A percentile compares a stretch with the other conserved stretches of the same genome.
Conservation (phyloP, 2,329 filamentous ascomycete genomes). For the Raffaelea arxii region DNA sequence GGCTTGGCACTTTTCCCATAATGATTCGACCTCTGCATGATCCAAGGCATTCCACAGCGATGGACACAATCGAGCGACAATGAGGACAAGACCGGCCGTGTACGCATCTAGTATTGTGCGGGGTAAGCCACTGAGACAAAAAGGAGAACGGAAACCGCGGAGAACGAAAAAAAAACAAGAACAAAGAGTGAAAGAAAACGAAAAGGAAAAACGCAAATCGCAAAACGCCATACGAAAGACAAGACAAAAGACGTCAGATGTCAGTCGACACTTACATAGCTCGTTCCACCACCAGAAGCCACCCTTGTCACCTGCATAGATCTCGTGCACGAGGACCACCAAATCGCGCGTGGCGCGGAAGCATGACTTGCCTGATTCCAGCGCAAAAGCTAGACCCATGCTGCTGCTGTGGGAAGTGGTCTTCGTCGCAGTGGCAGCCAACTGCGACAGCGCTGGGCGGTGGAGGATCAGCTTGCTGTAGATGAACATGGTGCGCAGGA, state of each 20-base stretch:
- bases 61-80: slow-evolving; percentile 7
- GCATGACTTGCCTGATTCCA: slow-evolving; percentile 8
- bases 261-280: slow-evolving; percentile 1
- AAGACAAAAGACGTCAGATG: no score
- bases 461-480: slow-evolving; percentile 8
- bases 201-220: no score
- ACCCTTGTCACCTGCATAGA: slow-evolving; percentile 3
- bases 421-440: neutral
- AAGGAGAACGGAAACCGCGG: no score
- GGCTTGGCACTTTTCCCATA: slow-evolving; percentile 8
- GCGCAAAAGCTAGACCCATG: slow-evolving; percentile 8
- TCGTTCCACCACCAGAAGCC: slow-evolving; percentile 11
- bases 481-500: slow-evolving; percentile 5
- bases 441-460: slow-evolving; percentile 6
- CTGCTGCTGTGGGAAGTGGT: slow-evolving; percentile 3
- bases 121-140: no score
- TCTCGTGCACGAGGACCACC: slow-evolving; percentile 4
- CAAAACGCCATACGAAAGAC: no score
- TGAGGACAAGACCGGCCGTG: slow-evolving; percentile 8
- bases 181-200: no score
- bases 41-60: slow-evolving; percentile 7
- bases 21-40: neutral
- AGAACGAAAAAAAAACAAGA: no score
- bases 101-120: slow-evolving; percentile 9
- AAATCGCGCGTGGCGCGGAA: slow-evolving; percentile 6